phyloP scores from a whole-genome alignment of 345 rosid species.

The Arabis hirsuta region DNA sequence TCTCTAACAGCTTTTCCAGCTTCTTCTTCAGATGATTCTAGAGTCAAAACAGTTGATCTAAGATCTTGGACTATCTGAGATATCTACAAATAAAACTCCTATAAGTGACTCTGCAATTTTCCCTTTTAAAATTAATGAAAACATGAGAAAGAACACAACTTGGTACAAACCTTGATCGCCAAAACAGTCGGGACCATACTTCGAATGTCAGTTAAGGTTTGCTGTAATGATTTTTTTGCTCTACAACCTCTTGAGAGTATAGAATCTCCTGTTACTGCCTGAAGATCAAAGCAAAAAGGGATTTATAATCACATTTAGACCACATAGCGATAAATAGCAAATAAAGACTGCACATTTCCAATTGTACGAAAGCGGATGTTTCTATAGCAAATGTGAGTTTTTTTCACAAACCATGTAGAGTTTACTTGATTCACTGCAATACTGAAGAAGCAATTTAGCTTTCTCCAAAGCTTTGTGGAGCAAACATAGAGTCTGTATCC shows the following conservation, averaged over 20 bases:
- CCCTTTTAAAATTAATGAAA: not conserved
- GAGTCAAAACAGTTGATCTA: slow-evolving; percentile 52
- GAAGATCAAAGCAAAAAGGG: slow-evolving; percentile 44
- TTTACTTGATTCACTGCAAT: slow-evolving; percentile 79
- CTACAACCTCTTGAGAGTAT: slow-evolving; percentile 56
- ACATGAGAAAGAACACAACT: not conserved
- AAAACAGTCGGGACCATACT: slow-evolving; percentile 71
- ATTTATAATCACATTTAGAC: not conserved
- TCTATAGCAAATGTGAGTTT: too few relatives aligned
- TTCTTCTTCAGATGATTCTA: slow-evolving; percentile 70
- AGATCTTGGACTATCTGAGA: slow-evolving; percentile 63
- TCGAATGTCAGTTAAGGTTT: slow-evolving; percentile 58
- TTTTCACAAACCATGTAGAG: slow-evolving; percentile 72
- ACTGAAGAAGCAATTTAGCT: slow-evolving; percentile 64
- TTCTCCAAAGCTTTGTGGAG: slow-evolving; percentile 57
- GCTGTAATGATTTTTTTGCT: slow-evolving; percentile 57
- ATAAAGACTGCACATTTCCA: not conserved
- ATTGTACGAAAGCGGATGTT: not conserved
- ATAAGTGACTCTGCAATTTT: slow-evolving; percentile 16
- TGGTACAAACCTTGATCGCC: slow-evolving; percentile 68
- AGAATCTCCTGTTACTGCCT: slow-evolving; percentile 70
- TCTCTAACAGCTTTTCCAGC: slow-evolving; percentile 71
- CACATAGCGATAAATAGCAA: not conserved
- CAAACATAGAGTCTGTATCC: slow-evolving; percentile 61
- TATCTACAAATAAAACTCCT: slow-evolving; percentile 56